Evolutionary conservation across 2,329 filamentous ascomycete species (phyloP).

Genomic region (Venturia oleaginea): DNA sequence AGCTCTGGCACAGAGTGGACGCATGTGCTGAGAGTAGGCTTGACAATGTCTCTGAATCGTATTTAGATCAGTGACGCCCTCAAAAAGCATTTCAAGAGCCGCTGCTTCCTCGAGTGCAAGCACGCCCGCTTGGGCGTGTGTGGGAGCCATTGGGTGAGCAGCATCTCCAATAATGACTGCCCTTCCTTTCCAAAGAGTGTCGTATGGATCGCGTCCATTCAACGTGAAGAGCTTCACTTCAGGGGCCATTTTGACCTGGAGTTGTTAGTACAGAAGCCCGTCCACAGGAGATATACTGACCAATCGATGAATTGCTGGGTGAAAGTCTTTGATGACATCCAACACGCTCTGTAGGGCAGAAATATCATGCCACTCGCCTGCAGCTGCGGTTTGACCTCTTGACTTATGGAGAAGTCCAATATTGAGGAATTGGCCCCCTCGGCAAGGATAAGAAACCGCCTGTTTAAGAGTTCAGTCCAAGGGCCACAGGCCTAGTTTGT

Average conservation of each 20-base stretch:
- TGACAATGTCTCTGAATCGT: not conserved
- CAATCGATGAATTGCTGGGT: not conserved
- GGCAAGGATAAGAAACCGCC: not conserved
- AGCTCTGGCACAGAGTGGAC: not conserved
- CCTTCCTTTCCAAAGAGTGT: not conserved
- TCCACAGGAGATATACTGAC: not conserved
- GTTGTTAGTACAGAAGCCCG: not conserved
- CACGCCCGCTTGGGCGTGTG: not conserved
- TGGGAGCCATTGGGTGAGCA: slow-evolving; percentile 6
- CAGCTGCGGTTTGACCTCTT: not conserved
- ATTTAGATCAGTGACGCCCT: not conserved
- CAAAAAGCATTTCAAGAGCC: slow-evolving; percentile 1
- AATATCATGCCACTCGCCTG: not conserved
- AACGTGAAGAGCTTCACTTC: slow-evolving; percentile 6
- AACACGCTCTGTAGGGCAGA: not conserved
- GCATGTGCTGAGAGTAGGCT: not conserved
- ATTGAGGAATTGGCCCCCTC: not conserved
- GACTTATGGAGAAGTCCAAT: not conserved
- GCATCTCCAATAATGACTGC: slow-evolving; percentile 6
- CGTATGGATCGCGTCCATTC: not conserved
- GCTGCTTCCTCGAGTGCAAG: slow-evolving; percentile 6
- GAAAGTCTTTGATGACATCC: slow-evolving; percentile 7
- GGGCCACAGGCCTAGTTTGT: not conserved
- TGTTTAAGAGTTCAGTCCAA: not conserved
- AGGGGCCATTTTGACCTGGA: not conserved